These are phyloP conservation scores for Reticulascus tulasneorum DNA, from an alignment of 2,329 filamentous ascomycete species.

Conservation along the genomic window DNA sequence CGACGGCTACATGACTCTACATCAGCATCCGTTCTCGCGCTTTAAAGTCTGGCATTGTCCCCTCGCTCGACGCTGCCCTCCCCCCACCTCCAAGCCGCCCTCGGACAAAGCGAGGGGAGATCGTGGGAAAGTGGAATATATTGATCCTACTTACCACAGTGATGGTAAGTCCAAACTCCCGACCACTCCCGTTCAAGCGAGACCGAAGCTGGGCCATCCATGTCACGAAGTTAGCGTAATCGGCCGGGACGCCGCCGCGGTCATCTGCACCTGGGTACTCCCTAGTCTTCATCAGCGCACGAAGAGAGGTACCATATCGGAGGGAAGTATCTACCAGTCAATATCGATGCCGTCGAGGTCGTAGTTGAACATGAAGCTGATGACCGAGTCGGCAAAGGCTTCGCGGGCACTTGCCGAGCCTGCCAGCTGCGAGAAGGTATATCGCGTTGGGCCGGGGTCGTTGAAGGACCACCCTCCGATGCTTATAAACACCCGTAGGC, in stretches of 20 bases:
- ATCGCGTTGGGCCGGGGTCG: constrained; percentile 15
- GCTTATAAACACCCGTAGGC: constrained; percentile 31
- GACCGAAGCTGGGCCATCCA: too few relatives aligned
- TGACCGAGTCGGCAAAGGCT: constrained; percentile 30
- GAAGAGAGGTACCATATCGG: background rate
- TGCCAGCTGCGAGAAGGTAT: constrained; percentile 27
- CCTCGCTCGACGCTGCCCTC: too few relatives aligned
- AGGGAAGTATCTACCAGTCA: constrained; percentile 35
- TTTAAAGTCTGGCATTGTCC: background rate
- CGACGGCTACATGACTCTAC: constrained; percentile 19
- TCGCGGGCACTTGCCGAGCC: constrained; percentile 20
- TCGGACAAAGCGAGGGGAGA: too few relatives aligned
- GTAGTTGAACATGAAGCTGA: constrained; percentile 35
- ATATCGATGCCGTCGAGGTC: constrained; percentile 41
- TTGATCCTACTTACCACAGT: too few relatives aligned
- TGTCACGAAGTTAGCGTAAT: constrained; percentile 27
- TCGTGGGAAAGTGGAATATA: too few relatives aligned
- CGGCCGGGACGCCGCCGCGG: constrained; percentile 28
- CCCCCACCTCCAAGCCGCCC: too few relatives aligned
- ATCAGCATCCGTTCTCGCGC: constrained; percentile 3
- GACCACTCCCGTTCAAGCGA: too few relatives aligned
- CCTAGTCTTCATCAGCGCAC: background rate
- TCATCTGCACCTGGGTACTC: constrained; percentile 27
- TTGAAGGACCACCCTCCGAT: constrained; percentile 38
- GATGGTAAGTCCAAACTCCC: too few relatives aligned